Evolutionary conservation across 2,329 filamentous ascomycete species (phyloP), one percentile per base, ranked within the genome.

Genomic region (Neofusicoccum cordaticola): DNA sequence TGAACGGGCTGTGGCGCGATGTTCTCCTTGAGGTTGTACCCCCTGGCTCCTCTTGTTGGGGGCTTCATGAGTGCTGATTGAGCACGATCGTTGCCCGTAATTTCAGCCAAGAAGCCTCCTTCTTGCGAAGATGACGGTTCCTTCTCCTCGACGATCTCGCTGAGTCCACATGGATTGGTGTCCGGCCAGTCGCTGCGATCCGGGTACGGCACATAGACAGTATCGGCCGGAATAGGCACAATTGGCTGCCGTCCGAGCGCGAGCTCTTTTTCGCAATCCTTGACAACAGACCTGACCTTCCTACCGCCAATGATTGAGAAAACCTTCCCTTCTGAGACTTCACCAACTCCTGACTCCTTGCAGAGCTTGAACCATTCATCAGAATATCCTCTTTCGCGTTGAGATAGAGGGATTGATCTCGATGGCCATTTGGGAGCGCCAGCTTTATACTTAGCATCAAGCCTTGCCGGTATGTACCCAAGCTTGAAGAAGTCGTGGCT

Each of bases 401-500:
- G 44, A 19, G 51, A 57, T 0, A 52, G 15, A 13, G 62, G 37
- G 9, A 64, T 17, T 19, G 53, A 31, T 51, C 76, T 73, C 31
- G 82, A 75, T 3, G 79, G 71, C 81, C 82, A 85, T 45, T 75
- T 76, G 3, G 83, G 83, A 22, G 80, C 74, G 52, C 76, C 76
- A 22, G 77, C 79, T 48, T 79, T 78, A 64, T 81, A 83, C 6
- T 72, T 73, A 6, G 74, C 74, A 15, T 82, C 81, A 37, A 85
- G 79, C 19, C 78, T 74, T 9, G 78, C 69, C 2, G 91, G 92
- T 75, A 94, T 87, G 75, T 89, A 92, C 13, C 90, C 90, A 35
- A 88, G 84, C 61, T 85, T 86, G 81, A 95, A 95, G 76, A 94
- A 95, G 5, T 87, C 82, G 72, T 95, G 91, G 69, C 90, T 86